Base-by-base conservation (phyloP, 1,284 basidiomycete genomes). In the Neonothopanus nambi region DNA sequence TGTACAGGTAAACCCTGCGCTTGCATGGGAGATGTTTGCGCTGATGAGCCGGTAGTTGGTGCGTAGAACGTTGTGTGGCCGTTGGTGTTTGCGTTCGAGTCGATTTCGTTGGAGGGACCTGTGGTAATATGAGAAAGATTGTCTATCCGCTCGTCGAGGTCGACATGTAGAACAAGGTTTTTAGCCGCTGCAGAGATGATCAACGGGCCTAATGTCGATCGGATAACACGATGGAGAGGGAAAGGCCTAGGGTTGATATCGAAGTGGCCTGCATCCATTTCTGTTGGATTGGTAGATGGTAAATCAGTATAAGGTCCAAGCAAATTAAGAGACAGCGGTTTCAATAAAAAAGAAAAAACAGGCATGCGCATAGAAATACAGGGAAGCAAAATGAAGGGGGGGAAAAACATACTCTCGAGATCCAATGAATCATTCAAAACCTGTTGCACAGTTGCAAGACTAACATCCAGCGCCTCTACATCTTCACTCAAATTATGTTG, bases 381-480 rank as follows among this genome's bases (percentile, higher is more conserved):
- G 9, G 18, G 24, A 37, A 39, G 30, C n/a, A n/a, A n/a, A n/a
- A n/a, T n/a, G n/a, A n/a, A n/a, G n/a, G n/a, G n/a, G n/a, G 28
- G 5, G 36, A 40, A n/a, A 13, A 13, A 43, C 53, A 28, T 49
- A 63, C 63, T 62, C 33, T 68, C 66, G 52, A 73, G 70, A 59
- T 74, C 73, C 35, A 82, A 63, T 1, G 80, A 77, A 59, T 82
- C 81, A 61, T 82, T 81, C 41, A 82, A 64, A 0, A 82, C 77
- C 56, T 72, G 68, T 48, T 67, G 68, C 68, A 77, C 81, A 72
- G 80, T 78, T 24, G 69, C 73, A 48, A 82, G 61, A 55, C 73
- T 75, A 6, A 75, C 74, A 53, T 76, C 73, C 35, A 82, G 63
- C 4, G 74, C 75, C 11, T 65, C 61, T 35, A 71, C 70, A 58